Evolutionary conservation across 768 basidiomycete species (phyloP).

Genomic region (Naganishia randhawae): DNA sequence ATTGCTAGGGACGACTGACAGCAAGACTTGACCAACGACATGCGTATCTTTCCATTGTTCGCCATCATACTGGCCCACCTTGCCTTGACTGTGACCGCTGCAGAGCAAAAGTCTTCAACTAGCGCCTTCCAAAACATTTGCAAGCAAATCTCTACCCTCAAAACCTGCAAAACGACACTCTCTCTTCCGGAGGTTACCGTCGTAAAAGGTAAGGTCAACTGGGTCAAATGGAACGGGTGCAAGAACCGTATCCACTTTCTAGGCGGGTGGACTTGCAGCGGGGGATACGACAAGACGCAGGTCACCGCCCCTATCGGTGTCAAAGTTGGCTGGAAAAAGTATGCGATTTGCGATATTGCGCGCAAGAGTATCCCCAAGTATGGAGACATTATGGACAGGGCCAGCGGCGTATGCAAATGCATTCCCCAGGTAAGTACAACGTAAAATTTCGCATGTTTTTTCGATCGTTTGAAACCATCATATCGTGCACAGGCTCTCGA

Average conservation of each 20-base stretch:
- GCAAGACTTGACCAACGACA: not conserved
- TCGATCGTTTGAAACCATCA: too few relatives aligned
- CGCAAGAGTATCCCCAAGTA: not conserved
- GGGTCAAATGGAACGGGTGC: conserved; percentile 8
- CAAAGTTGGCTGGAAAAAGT: not conserved
- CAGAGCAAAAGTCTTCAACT: not conserved
- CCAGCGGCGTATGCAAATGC: not conserved
- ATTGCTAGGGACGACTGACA: not conserved
- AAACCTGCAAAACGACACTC: not conserved
- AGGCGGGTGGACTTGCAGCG: not conserved
- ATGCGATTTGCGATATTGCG: not conserved
- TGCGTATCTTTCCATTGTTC: not conserved
- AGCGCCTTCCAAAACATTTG: not conserved
- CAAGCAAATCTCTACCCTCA: not conserved
- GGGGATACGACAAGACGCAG: not conserved
- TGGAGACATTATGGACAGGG: not conserved
- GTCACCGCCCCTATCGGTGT: not conserved
- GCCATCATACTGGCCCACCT: not conserved
- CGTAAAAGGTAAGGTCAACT: conserved; percentile 1
- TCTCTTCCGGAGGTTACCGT: not conserved
- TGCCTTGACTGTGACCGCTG: not conserved
- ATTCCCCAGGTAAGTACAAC: not conserved
- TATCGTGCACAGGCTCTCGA: conserved; percentile 4
- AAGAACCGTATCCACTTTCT: not conserved
- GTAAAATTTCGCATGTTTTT: too few relatives aligned